Base-by-base conservation (phyloP, 2,329 filamentous ascomycete genomes). In the Raffaelea deltoideospora region DNA sequence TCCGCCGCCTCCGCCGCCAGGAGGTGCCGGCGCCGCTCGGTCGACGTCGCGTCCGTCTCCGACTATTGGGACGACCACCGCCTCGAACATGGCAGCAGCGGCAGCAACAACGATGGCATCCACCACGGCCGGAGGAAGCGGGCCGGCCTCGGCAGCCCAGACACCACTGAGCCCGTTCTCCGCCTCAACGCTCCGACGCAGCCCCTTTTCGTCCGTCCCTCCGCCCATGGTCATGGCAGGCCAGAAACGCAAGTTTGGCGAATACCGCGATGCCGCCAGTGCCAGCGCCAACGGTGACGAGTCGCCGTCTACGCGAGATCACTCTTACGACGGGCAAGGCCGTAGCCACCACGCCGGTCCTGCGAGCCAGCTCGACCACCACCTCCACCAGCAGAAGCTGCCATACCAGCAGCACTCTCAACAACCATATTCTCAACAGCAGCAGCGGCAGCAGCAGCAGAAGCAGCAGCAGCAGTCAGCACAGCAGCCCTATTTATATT, bases 171-270 rank as follows among this genome's bases (percentile, higher is more conserved):
- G 32, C 31, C 36, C 39, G 3, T 38, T 33, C 31, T 35, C 39
- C 31, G 22, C 39, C 6, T 33, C 24, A 33, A 33, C 10, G 4
- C n/a, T 30, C 5, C 31, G 30, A 10, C 39, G 41, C 17, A 45
- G 38, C 13, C 42, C 42, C 5, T 45, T 41, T 20, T 37, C 40
- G 0, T 33, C 39, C 8, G 34, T 33, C 7, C 28, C 37, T 15
- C 45, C 47, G 22, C 49, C 51, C 2, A 47, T 48, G 40, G 45
- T 45, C 26, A 46, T 53, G 44, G 53, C 51, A 5, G 57, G 59
- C 6, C 58, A 57, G 43, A 64, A 64, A 46, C 51, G 60, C 30
- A 63, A 62, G 43, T 51, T 54, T 29, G 41, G 47, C 27, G 56
- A 57, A 19, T 42, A 43, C 10, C 43, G 45, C 10, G 48, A 50